Base-by-base conservation (phyloP, 192 early-diverging fungal genomes). In the Gamsiella multidivaricata region DNA sequence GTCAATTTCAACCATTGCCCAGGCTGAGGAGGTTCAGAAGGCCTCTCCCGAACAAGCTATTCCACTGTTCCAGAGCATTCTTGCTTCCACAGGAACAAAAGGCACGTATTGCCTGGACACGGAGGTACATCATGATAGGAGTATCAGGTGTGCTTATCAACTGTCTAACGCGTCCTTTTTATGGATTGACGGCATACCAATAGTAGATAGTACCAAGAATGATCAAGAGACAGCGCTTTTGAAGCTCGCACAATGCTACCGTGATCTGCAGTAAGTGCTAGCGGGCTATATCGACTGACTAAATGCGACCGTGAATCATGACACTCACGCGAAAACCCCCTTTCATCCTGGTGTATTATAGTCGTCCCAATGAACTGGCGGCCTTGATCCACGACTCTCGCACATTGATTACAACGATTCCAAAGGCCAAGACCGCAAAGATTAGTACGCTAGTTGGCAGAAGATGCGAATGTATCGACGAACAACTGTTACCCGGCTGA, bases 401-500 rank as follows among this genome's bases (percentile, higher is more conserved):
- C 51, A 66, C 83, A 12, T 87, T 94, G 70, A 93, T 99, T 54
- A 84, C 88, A 15, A 84, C 89, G 23, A 93, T 97, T 36, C 91
- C 95, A 25, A 95, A 95, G 79, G 96, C 97, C 45, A 99, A 99
- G 87, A 94, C 95, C 7, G 94, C 97, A 36, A 98, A 96, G 82
- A 89, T 96, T 51, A 87, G 93, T 94, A 84, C 37, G 37, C 12
- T 39, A 9, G 7, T 9, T 39, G 5, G 5, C 5, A 39, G 7
- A 12, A 39, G 37, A 39, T 39, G 37, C n/a, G n/a, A n/a, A n/a
- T n/a, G n/a, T n/a, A n/a, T n/a, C n/a, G n/a, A n/a, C n/a, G n/a
- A n/a, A n/a, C n/a, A n/a, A n/a, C n/a, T n/a, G n/a, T n/a, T n/a
- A n/a, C n/a, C n/a, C n/a, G n/a, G n/a, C n/a, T n/a, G n/a, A n/a